These are phyloP conservation scores for Xylariaceae sp. DNA, from an alignment of 2,329 filamentous ascomycete species.

Conservation along the genomic window DNA sequence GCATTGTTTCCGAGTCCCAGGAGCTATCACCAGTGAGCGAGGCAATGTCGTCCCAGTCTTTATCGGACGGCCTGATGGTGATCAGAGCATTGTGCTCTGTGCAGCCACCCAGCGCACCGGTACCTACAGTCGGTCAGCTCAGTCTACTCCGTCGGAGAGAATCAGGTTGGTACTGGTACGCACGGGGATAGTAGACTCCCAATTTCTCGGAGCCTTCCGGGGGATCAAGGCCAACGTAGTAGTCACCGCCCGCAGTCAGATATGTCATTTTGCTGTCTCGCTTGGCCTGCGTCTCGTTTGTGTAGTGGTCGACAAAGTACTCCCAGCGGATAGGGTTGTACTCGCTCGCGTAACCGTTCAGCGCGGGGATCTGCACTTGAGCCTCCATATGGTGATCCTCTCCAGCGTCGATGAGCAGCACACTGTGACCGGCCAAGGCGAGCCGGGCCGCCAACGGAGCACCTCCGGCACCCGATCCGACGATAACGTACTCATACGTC, in stretches of 20 bases:
- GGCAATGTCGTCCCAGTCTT: constrained; percentile 39
- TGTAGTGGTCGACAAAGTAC: constrained; percentile 59
- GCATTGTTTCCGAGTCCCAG: constrained; percentile 18
- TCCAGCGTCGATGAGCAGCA: constrained; percentile 56
- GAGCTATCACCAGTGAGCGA: constrained; percentile 29
- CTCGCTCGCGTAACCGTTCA: constrained; percentile 49
- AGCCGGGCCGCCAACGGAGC: constrained; percentile 57
- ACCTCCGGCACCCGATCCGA: constrained; percentile 60
- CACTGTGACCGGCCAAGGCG: constrained; percentile 54
- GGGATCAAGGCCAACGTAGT: constrained; percentile 52
- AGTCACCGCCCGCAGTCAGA: constrained; percentile 42
- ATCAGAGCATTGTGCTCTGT: constrained; percentile 20
- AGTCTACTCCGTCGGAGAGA: not conserved
- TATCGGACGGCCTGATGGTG: constrained; percentile 38
- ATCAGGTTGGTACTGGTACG: constrained; percentile 14
- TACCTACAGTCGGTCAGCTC: not conserved
- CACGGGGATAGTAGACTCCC: constrained; percentile 54
- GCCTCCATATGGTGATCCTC: constrained; percentile 49
- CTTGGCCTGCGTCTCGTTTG: constrained; percentile 48
- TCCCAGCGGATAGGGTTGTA: constrained; percentile 55
- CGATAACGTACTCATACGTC: constrained; percentile 58
- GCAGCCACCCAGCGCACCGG: constrained; percentile 38
- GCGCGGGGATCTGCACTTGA: constrained; percentile 51
- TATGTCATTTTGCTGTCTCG: constrained; percentile 58
- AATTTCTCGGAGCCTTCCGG: constrained; percentile 46